A percentile compares a stretch with the other conserved stretches of the same genome.
Evolutionary conservation across 495 filamentous ascomycete species (phyloP).

Genomic region (Penicillium riverlandense): DNA sequence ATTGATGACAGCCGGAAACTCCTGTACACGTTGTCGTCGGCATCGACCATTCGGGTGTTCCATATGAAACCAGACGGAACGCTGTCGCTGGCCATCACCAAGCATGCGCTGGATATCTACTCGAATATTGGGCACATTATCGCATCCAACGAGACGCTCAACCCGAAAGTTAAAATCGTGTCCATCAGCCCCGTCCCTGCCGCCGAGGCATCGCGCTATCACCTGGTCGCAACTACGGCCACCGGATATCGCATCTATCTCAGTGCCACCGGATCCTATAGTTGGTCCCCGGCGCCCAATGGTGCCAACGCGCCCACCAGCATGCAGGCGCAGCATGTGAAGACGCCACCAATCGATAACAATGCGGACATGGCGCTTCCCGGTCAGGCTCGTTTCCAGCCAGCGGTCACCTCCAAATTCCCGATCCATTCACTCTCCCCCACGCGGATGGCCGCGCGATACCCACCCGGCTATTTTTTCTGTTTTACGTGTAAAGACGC

Average conservation of each 20-base stretch:
- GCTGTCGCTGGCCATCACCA: slow-evolving; percentile 50
- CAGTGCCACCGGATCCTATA: slow-evolving; percentile 76
- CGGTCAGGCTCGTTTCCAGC: slow-evolving; percentile 10
- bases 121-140: slow-evolving; percentile 76
- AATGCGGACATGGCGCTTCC: slow-evolving; percentile 14
- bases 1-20: slow-evolving; percentile 83
- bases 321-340: slow-evolving; percentile 94
- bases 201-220: slow-evolving; percentile 72
- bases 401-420: slow-evolving; percentile 17
- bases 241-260: slow-evolving; percentile 88
- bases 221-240: slow-evolving; percentile 83
- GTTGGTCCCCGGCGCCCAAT: slow-evolving; percentile 49
- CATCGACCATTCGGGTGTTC: slow-evolving; percentile 79
- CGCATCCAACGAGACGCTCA: slow-evolving; percentile 57
- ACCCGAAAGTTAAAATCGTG: slow-evolving; percentile 60
- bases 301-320: slow-evolving; percentile 68
- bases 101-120: slow-evolving; percentile 45
- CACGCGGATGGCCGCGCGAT: slow-evolving; percentile 55
- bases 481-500: slow-evolving; percentile 58
- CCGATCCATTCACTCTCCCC: slow-evolving; percentile 41
- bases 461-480: slow-evolving; percentile 86
- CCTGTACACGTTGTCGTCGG: slow-evolving; percentile 82
- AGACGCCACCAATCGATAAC: slow-evolving; percentile 67
- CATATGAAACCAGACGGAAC: slow-evolving; percentile 56
- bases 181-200: slow-evolving; percentile 78